Evolutionary conservation across 176 grass and related monocot genomes (phyloP), one percentile per base, ranked within the genome.

Genomic region (Metroxylon sagu): DNA sequence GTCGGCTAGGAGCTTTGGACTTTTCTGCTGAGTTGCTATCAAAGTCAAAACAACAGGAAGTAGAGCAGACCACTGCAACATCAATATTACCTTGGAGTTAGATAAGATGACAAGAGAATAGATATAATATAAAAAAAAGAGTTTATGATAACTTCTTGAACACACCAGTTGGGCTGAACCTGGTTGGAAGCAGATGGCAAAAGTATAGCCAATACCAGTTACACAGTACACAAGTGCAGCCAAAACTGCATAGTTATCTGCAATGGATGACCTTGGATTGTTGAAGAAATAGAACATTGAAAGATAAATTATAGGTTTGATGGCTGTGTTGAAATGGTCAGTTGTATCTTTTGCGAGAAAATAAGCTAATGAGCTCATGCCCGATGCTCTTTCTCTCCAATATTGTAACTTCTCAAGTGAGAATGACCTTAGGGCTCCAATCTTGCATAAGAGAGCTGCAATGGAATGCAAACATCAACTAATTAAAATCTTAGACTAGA

Each of bases 301-400:
- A 29, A 90, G 75, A 60, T 79, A 90, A 35, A 82, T 56, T 65
- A 90, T 60, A 25, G 87, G 82, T 56, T 85, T 90, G 53, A 85
- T 51, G 4, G 65, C 50, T 3, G 78, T 85, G 57, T 85, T 90
- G 71, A 85, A 90, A 79, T 85, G 86, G 28, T 89, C 86, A 31
- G 82, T n/a, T 19, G 82, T 85, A 76, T 89, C 86, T 85, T 79
- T 89, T 70, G 86, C 75, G 59, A 89, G 78, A 75, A 85, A 89
- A 57, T 89, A 89, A 65, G 86, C 86, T 53, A 89, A 43, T 35
- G 82, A 59, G 61, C 86, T 89, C 71, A 85, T 89, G 68, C 86
- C 86, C 57, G 86, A 89, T 85, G 77, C 74, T 85, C 82, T 85
- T 54, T 85, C 86, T 60, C 86, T 81, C 74, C 75, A 58, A 72